phyloP scores from a whole-genome alignment of 169 alveolate species.

The Ichthyophthirius multifiliis region DNA sequence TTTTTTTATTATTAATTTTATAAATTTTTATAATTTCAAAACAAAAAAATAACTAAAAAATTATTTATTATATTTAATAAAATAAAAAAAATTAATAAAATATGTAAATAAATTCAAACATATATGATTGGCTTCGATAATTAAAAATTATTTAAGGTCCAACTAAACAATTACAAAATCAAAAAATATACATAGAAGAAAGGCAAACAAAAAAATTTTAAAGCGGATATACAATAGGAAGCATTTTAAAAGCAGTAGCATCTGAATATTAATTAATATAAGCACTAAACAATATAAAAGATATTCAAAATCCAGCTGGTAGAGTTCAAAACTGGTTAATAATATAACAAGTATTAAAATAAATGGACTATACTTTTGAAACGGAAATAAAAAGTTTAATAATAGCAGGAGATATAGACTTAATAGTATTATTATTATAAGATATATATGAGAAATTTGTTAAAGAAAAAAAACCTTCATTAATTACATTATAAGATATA shows the following conservation, averaged over 20 bases:
- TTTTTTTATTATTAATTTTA: too few species aligned
- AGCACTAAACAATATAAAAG: neutral
- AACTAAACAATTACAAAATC: neutral
- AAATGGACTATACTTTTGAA: neutral
- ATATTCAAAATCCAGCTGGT: neutral
- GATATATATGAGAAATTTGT: neutral
- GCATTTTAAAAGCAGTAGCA: neutral
- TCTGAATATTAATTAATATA: neutral
- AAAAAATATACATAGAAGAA: neutral
- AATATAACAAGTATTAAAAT: neutral
- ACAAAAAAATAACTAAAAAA: too few species aligned
- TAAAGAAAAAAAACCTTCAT: neutral
- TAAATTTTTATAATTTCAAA: too few species aligned
- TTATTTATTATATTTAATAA: too few species aligned
- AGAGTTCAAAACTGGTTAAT: neutral
- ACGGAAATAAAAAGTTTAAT: constrained; percentile 1
- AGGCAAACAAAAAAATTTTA: neutral
- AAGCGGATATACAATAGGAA: neutral
- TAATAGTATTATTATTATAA: neutral
- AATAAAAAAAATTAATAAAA: neutral
- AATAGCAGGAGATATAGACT: neutral
- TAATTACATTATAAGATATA: neutral
- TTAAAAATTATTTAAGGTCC: neutral
- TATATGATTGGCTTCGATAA: neutral
- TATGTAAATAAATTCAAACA: neutral